Base-by-base conservation (phyloP, 257 asterid species). In the Mitragyna speciosa region DNA sequence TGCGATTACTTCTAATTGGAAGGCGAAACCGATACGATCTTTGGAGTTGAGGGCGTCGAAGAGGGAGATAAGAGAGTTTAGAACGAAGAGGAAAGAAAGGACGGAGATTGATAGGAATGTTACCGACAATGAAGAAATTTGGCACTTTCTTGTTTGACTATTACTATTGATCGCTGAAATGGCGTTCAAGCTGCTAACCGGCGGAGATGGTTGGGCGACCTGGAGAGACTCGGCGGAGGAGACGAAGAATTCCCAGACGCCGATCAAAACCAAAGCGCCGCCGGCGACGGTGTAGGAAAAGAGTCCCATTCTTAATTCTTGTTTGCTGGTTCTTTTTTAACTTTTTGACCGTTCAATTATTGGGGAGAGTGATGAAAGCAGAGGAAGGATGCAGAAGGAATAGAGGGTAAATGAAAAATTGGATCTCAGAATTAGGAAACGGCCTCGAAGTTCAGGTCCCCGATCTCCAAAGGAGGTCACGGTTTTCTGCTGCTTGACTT, bases 221-320 rank as follows among this genome's bases (percentile, higher is more conserved):
- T 54, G 77, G 54, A 84, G 79, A 30, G 89, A 76, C 61, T 83
- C 84, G 31, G 86, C 36, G 72, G 94, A 81, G 82, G 88, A 81
- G 17, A 82, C 9, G 72, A 91, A 74, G 12, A 94, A 87, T 59
- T 94, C 97, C 90, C 92, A 90, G 70, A 88, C 91, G 77, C 98
- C 98, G 88, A 94, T 85, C 2, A 89, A 80, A 58, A 93, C 82
- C 33, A 92, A 79, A 30, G 91, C 90, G 54, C 91, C 93, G 77
- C 97, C 98, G 87, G 93, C 93, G 2, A 93, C 70, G 3, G 95
- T 83, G 87, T 91, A 93, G 78, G 91, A 49, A 89, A 93, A 90
- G 58, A 95, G 83, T 59, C 97, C 97, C 98, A 95, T 92, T 17
- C 33, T 72, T 51, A 65, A 41, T 71, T 61, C 58, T 15, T 70